phyloP scores from a whole-genome alignment of 495 filamentous ascomycete genomes.

The Hypoxylon crocopeplum region DNA sequence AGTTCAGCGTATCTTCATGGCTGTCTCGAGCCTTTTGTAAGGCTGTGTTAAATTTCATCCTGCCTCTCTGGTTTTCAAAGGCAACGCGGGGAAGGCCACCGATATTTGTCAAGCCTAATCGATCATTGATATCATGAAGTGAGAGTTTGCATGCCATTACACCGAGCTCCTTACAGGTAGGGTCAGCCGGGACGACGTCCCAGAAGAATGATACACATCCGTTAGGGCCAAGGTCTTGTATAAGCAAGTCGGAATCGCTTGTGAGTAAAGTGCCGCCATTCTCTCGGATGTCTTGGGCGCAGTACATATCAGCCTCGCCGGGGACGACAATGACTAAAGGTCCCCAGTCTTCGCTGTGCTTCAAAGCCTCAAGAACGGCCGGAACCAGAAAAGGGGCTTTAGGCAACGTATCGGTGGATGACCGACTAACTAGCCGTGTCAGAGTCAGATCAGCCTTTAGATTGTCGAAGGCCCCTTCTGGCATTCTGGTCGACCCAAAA shows the following conservation, averaged over 20 bases:
- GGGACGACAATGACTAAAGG: slow-evolving; percentile 62
- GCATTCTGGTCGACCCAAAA: slow-evolving; percentile 20
- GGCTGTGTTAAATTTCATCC: slow-evolving; percentile 16
- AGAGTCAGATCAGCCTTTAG: slow-evolving; percentile 12
- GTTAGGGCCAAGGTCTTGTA: slow-evolving; percentile 65
- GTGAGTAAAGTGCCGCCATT: slow-evolving; percentile 65
- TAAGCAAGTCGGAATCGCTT: slow-evolving; percentile 76
- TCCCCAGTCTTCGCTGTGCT: slow-evolving; percentile 50
- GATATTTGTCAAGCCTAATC: slow-evolving; percentile 20
- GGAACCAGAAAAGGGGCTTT: slow-evolving; percentile 71
- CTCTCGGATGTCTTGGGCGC: slow-evolving; percentile 61
- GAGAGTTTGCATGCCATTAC: slow-evolving; percentile 26
- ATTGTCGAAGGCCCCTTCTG: slow-evolving; percentile 14
- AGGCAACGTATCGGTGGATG: slow-evolving; percentile 48
- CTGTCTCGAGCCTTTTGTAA: slow-evolving; percentile 18
- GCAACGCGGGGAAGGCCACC: slow-evolving; percentile 37
- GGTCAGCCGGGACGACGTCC: slow-evolving; percentile 45
- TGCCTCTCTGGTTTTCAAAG: slow-evolving; percentile 23
- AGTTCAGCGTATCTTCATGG: slow-evolving; percentile 15
- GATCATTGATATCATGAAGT: slow-evolving; percentile 36
- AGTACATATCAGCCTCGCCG: slow-evolving; percentile 75
- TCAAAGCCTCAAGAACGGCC: slow-evolving; percentile 68
- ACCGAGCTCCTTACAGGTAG: neutral
- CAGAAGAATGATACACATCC: slow-evolving; percentile 67
- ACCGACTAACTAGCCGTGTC: neutral